phyloP scores from a whole-genome alignment of 345 rosid species.

The Sonneratia caseolaris region DNA sequence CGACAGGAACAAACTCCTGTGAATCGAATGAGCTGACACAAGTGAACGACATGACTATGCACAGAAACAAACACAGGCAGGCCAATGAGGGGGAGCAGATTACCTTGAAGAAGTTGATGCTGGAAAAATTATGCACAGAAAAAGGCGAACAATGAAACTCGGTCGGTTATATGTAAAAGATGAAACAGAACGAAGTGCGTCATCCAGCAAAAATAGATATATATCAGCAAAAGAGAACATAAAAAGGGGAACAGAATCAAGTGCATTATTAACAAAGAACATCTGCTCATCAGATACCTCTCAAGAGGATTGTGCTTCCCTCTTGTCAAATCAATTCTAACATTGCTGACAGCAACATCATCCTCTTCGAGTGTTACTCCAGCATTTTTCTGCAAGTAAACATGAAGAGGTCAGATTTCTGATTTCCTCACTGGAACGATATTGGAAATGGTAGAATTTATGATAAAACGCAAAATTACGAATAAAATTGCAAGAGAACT shows the following conservation, averaged over 20 bases:
- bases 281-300: conserved; percentile 32
- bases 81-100: not conserved
- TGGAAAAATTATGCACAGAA: conserved; percentile 20
- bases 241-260: too few species aligned
- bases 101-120: conserved; percentile 96
- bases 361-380: conserved; percentile 58
- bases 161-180: not conserved
- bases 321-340: conserved; percentile 77
- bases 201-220: too few species aligned
- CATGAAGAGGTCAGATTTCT: not conserved
- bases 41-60: not conserved
- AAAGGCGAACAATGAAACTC: not conserved
- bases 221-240: too few species aligned
- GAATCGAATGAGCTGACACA: not conserved
- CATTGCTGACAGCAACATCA: conserved; percentile 73
- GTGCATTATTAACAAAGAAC: not conserved
- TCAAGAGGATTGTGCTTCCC: conserved; percentile 83
- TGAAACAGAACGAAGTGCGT: conserved; percentile 2
- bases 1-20: not conserved
- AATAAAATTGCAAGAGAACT: not conserved
- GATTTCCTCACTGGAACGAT: not conserved
- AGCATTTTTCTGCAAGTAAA: conserved; percentile 46
- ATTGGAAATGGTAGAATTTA: not conserved
- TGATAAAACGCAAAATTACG: not conserved
- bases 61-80: not conserved